Percentiles rank a stretch among this genome's conserved stretches.
These are phyloP conservation scores for Mortierella hygrophila DNA, from an alignment of 192 early-diverging fungal genomes.

Conservation along the genomic window DNA sequence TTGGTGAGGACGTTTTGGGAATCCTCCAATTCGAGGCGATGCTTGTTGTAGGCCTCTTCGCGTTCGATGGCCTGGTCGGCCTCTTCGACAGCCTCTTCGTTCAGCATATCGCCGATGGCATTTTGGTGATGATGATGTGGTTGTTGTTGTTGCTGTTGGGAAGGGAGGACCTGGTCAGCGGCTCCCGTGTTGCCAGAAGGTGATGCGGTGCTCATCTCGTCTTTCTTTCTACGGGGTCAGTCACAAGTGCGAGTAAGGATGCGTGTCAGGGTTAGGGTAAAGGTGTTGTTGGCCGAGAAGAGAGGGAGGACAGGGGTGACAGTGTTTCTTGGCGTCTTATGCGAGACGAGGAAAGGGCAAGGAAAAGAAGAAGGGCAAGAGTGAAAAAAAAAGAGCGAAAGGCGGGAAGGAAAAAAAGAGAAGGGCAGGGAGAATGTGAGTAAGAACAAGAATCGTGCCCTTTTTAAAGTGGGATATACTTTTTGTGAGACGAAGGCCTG, in stretches of 20 bases:
- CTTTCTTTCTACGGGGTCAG: no score
- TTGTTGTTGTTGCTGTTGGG: background rate
- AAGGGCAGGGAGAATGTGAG: background rate
- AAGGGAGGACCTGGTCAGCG: background rate
- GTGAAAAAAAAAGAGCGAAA: background rate
- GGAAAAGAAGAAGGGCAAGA: background rate
- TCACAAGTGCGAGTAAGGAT: no score
- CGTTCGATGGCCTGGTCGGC: slow-evolving; percentile 3
- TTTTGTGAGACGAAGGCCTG: background rate
- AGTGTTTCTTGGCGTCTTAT: background rate
- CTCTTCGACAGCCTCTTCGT: background rate
- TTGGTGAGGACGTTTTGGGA: background rate
- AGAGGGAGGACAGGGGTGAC: background rate
- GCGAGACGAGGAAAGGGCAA: background rate
- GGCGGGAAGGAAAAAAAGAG: background rate
- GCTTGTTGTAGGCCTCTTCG: background rate
- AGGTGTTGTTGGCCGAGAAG: background rate
- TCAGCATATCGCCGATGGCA: slow-evolving; percentile 21
- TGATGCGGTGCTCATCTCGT: background rate
- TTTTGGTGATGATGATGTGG: background rate
- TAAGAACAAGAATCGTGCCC: background rate
- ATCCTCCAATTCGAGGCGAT: background rate
- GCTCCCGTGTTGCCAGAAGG: background rate
- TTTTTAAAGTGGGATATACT: background rate
- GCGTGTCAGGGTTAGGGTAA: background rate